phyloP scores from a whole-genome alignment of 202 grass and related monocot genomes.

The Hordeum pubiflorum region DNA sequence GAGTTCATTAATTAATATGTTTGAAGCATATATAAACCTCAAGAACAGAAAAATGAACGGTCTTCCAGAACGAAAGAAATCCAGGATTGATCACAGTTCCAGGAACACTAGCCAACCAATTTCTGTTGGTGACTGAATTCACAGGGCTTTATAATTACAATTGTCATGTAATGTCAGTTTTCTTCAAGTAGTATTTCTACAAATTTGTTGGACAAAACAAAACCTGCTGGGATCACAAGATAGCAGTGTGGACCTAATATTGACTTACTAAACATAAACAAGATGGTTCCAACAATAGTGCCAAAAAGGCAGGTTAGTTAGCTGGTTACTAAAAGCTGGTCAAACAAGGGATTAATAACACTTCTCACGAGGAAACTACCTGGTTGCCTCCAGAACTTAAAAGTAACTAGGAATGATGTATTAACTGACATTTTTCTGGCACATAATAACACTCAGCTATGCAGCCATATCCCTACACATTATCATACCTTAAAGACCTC shows the following conservation, averaged over 20 bases:
- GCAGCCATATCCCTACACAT: neutral
- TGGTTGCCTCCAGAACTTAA: neutral
- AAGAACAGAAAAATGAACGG: neutral
- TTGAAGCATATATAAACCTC: neutral
- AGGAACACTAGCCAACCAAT: neutral
- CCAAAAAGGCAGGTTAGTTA: neutral
- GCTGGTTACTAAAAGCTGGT: neutral
- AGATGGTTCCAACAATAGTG: neutral
- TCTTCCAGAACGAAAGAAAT: neutral
- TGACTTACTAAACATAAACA: neutral
- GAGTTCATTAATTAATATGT: neutral
- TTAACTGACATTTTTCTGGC: neutral
- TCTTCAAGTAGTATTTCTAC: neutral
- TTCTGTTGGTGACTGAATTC: neutral
- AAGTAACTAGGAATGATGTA: neutral
- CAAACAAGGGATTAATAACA: neutral
- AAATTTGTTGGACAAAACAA: neutral
- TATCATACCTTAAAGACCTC: constrained; percentile 61
- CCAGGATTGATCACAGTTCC: neutral
- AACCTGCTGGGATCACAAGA: neutral
- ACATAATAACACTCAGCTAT: neutral
- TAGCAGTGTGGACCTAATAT: neutral
- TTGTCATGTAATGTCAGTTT: neutral
- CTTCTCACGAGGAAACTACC: neutral
- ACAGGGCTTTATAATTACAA: neutral